Conservation (phyloP, 1,139 yeast species). For the Debaryomyces psychrophilus region DNA sequence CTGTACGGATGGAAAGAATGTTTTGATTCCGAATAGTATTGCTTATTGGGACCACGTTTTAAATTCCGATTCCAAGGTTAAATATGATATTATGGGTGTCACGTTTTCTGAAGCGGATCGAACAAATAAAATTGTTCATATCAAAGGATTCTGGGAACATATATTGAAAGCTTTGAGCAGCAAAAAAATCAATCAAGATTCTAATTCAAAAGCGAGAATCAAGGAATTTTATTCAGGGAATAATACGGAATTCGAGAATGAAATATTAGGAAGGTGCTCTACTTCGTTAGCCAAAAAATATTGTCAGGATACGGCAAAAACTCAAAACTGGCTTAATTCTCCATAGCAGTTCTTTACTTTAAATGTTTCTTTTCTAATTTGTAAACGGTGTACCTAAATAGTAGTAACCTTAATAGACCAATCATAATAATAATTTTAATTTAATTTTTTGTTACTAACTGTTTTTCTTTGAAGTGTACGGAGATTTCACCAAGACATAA, state of each 20-base stretch:
- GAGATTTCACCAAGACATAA: too few species aligned
- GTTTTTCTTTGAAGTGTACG: too few species aligned
- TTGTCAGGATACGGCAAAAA: constrained; percentile 13
- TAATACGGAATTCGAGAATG: constrained; percentile 12
- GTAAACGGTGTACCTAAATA: too few species aligned
- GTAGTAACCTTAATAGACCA: too few species aligned
- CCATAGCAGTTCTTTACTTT: not conserved
- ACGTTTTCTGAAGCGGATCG: constrained; percentile 26
- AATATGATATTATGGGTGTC: constrained; percentile 23
- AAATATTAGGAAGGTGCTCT: constrained; percentile 19
- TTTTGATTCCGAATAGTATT: constrained; percentile 26
- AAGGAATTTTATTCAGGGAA: constrained; percentile 5
- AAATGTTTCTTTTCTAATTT: not conserved
- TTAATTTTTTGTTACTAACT: too few species aligned
- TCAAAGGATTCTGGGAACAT: constrained; percentile 23
- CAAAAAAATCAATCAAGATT: not conserved
- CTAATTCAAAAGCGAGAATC: not conserved
- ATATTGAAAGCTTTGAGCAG: constrained; percentile 15
- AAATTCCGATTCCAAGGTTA: constrained; percentile 2
- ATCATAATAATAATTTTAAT: too few species aligned
- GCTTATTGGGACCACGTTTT: constrained; percentile 20
- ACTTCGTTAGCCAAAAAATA: constrained; percentile 17
- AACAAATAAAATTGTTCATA: constrained; percentile 21
- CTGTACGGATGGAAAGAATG: constrained; percentile 25
- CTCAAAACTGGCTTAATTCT: not conserved